Base-by-base conservation (phyloP, 768 basidiomycete genomes). In the Cystofilobasidium bisporidii region DNA sequence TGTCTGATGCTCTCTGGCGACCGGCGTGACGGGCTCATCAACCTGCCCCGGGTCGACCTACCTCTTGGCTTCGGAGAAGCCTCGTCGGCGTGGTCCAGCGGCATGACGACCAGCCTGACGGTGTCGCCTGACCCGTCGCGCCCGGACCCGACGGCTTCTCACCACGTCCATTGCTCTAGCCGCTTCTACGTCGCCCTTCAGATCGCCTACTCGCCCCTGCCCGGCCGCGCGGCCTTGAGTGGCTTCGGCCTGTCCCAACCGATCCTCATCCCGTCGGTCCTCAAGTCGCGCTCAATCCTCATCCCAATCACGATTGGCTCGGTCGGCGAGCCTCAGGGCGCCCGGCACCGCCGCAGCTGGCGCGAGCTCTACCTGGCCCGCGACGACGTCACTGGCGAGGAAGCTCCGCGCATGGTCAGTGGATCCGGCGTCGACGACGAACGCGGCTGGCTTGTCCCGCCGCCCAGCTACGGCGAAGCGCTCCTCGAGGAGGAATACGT, bases 31-130 rank as follows among this genome's bases (percentile, higher is more conserved):
- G 60, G 56, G 2, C 36, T 18, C 6, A 30, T 64, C 33, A 24
- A n/a, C 4, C 68, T 69, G 24, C 68, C 68, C 33, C 56, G 56
- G 15, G 40, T 69, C 57, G 55, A 63, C 45, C 55, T 69, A 1
- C 68, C 68, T 6, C 45, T 69, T 11, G 68, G 68, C 12, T 69
- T 59, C 33, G 68, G 63, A 18, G 14, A n/a, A 12, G 26, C 24
- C 17, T 30, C 61, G 10, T n/a, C 24, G 40, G 36, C 30, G 15
- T 69, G 68, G 68, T 43, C 62, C 15, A 28, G 50, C 8, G 68
- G 68, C 24, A 63, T 69, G 61, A 69, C 68, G 17, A 69, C 68
- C 33, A 63, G 61, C 22, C 57, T 69, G 40, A 69, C 68, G 50
- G 56, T 69, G 26, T 69, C 68, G 1, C 68, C 62, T 17, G 62